These are phyloP conservation scores for Backusella tuberculispora DNA, from an alignment of 192 early-diverging fungal genomes.

Conservation along the genomic window DNA sequence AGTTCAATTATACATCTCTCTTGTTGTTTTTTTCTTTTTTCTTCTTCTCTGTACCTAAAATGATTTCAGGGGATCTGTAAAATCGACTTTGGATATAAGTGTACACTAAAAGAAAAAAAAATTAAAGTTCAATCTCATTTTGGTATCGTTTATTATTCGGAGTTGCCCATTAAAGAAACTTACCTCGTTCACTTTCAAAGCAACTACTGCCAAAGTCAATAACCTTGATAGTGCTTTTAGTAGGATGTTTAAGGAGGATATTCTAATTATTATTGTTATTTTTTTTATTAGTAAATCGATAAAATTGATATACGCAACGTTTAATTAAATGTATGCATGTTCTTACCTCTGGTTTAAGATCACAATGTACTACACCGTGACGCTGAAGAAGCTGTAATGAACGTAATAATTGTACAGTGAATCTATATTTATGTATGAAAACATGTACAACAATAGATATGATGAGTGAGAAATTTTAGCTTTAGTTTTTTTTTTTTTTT, in stretches of 20 bases:
- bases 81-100: slow-evolving; percentile 98
- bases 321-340: slow-evolving; percentile 40
- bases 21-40: not conserved
- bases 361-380: slow-evolving; percentile 90
- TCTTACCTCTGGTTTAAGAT: slow-evolving; percentile 91
- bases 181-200: slow-evolving; percentile 76
- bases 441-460: not conserved
- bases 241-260: slow-evolving; percentile 77
- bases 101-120: slow-evolving; percentile 63
- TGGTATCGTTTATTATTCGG: slow-evolving; percentile 12
- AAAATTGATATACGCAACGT: not conserved
- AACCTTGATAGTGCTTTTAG: slow-evolving; percentile 86
- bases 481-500: not conserved
- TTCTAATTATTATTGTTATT: slow-evolving; percentile 52
- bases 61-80: slow-evolving; percentile 97
- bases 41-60: slow-evolving; percentile 63
- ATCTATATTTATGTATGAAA: slow-evolving; percentile 42
- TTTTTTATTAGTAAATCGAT: slow-evolving; percentile 35
- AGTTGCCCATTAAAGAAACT: not conserved
- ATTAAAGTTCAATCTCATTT: slow-evolving; percentile 12
- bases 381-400: slow-evolving; percentile 73
- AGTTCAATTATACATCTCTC: not conserved
- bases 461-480: not conserved
- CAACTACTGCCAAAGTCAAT: slow-evolving; percentile 99
- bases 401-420: slow-evolving; percentile 84